phyloP scores from a whole-genome alignment of 1,139 yeast genomes.

The Candida gigantensis region DNA sequence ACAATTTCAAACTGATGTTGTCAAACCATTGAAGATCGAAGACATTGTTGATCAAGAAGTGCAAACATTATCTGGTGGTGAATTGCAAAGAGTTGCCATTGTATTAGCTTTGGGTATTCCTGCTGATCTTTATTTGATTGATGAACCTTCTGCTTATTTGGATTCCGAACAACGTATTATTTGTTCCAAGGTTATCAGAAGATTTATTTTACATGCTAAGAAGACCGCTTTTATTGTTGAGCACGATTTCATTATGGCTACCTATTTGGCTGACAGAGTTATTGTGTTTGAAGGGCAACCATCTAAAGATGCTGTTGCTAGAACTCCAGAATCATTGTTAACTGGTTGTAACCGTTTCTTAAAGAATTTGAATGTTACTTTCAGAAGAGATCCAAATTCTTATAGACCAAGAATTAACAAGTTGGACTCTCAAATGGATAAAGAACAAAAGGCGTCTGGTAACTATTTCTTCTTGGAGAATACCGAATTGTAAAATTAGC shows the following conservation, averaged over 20 bases:
- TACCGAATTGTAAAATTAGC: constrained; percentile 27
- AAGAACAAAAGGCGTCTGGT: constrained; percentile 88
- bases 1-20: constrained; percentile 97
- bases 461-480: constrained; percentile 94
- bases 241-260: constrained; percentile 99
- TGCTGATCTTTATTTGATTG: constrained; percentile 94
- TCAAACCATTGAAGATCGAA: constrained; percentile 91
- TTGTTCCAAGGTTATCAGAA: constrained; percentile 96
- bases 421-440: constrained; percentile 97
- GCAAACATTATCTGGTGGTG: constrained; percentile 98
- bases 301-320: constrained; percentile 78
- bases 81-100: constrained; percentile 98
- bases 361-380: constrained; percentile 95
- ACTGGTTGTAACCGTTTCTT: constrained; percentile 97
- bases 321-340: constrained; percentile 84
- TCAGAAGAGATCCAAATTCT: constrained; percentile 98
- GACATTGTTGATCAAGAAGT: constrained; percentile 97
- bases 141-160: constrained; percentile 97
- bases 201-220: constrained; percentile 92
- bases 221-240: constrained; percentile 98
- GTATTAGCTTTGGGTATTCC: constrained; percentile 90
- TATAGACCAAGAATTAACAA: constrained; percentile 98
- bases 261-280: constrained; percentile 96
- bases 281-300: constrained; percentile 97
- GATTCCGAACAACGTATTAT: constrained; percentile 99